These are phyloP conservation scores for Tetracladium maxilliforme DNA, from an alignment of 2,329 filamentous ascomycete species.

Conservation along the genomic window DNA sequence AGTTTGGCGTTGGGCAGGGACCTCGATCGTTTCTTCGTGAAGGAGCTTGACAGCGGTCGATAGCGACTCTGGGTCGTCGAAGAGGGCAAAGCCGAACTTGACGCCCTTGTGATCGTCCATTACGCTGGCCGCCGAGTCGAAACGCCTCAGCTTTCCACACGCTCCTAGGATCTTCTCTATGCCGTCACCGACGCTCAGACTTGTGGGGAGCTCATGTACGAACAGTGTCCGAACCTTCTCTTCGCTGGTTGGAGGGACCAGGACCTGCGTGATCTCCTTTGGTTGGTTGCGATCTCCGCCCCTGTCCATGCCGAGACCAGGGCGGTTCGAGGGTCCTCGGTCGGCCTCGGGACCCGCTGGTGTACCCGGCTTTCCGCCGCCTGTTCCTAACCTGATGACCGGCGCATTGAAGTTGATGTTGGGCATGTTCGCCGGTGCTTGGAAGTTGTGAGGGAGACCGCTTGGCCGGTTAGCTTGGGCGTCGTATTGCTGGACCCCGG, in stretches of 20 bases:
- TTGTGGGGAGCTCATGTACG: slow-evolving; percentile 71
- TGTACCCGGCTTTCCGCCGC: slow-evolving; percentile 45
- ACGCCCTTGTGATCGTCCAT: slow-evolving; percentile 63
- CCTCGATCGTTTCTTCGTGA: slow-evolving; percentile 62
- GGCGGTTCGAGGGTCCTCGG: slow-evolving; percentile 18
- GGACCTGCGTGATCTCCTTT: slow-evolving; percentile 53
- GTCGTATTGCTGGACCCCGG: slow-evolving; percentile 64
- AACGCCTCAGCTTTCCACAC: slow-evolving; percentile 69
- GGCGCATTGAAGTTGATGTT: slow-evolving; percentile 98
- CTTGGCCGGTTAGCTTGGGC: slow-evolving; percentile 68
- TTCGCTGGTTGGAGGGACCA: slow-evolving; percentile 74
- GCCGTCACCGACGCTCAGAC: slow-evolving; percentile 60
- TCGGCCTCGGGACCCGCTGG: slow-evolving; percentile 18
- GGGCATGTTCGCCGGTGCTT: slow-evolving; percentile 80
- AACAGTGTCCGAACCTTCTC: slow-evolving; percentile 89
- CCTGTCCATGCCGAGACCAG: slow-evolving; percentile 17
- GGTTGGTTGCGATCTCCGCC: slow-evolving; percentile 57
- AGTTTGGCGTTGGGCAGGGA: slow-evolving; percentile 72
- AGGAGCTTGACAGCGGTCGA: slow-evolving; percentile 75
- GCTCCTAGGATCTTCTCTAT: slow-evolving; percentile 65
- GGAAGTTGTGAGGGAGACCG: slow-evolving; percentile 70
- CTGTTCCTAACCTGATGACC: slow-evolving; percentile 82
- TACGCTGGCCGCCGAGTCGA: slow-evolving; percentile 67
- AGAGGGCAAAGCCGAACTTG: slow-evolving; percentile 92
- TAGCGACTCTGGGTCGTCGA: slow-evolving; percentile 80